These are phyloP conservation scores for Saccharomycopsis guyanensis DNA, from an alignment of 805 yeast species.

Conservation along the genomic window DNA sequence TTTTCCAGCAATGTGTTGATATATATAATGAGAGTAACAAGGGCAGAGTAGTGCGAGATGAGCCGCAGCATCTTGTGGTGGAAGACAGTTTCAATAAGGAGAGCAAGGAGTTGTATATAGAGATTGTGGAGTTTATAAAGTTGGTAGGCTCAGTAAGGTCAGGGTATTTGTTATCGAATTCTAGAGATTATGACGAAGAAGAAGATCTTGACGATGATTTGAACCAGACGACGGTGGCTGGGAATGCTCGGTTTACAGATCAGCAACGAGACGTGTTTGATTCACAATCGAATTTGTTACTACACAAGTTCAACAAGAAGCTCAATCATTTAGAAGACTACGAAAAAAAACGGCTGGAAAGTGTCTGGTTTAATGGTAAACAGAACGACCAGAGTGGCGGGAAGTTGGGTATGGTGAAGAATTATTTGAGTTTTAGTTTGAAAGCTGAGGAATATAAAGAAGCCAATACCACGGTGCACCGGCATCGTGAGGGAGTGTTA, in stretches of 20 bases:
- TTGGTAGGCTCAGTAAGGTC: conserved; percentile 13
- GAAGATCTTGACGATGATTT: conserved; percentile 13
- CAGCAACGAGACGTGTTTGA: conserved; percentile 20
- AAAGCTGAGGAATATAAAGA: conserved; percentile 10
- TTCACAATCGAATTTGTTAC: conserved; percentile 10
- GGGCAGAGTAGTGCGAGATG: not conserved
- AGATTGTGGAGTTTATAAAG: conserved; percentile 8
- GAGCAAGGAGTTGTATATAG: conserved; percentile 9
- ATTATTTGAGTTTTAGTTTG: conserved; percentile 10
- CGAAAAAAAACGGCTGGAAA: conserved; percentile 15
- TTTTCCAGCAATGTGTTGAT: conserved; percentile 25
- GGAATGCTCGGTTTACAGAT: conserved; percentile 9
- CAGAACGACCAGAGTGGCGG: conserved; percentile 1
- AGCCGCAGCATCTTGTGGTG: not conserved
- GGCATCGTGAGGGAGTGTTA: conserved; percentile 19
- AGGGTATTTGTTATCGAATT: conserved; percentile 13
- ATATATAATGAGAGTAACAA: conserved; percentile 24
- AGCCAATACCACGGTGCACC: conserved; percentile 11
- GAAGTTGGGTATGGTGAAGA: conserved; percentile 7
- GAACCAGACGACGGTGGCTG: not conserved
- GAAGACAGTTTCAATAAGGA: conserved; percentile 19
- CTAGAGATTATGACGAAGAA: conserved; percentile 4
- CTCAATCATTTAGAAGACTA: conserved; percentile 18
- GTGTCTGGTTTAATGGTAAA: conserved; percentile 15
- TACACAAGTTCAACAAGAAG: conserved; percentile 17